Conservation (phyloP, 176 grass and related monocot species). For the Aegilops speltoides region DNA sequence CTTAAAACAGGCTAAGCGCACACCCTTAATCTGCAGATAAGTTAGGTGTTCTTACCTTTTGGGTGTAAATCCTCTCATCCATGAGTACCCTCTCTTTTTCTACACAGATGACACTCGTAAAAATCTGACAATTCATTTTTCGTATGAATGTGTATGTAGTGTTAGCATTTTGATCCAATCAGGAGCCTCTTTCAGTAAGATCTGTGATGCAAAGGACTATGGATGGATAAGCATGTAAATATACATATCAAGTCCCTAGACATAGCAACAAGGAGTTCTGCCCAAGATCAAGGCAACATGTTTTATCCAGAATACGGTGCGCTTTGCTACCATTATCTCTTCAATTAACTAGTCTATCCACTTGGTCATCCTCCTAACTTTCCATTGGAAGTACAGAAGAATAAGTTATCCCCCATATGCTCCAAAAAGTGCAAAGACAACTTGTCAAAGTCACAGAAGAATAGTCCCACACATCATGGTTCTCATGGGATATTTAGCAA, state of each 20-base stretch:
- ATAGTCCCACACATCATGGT: background rate
- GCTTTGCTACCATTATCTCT: constrained; percentile 2
- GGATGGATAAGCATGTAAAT: background rate
- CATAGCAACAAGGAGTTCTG: background rate
- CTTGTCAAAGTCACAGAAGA: constrained; percentile 10
- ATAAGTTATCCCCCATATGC: background rate
- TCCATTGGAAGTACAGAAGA: constrained; percentile 21
- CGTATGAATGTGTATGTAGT: background rate
- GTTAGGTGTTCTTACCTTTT: background rate
- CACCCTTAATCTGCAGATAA: background rate
- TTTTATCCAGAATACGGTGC: background rate
- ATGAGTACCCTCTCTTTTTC: background rate
- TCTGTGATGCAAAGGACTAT: background rate
- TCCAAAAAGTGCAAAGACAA: background rate
- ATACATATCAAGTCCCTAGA: background rate
- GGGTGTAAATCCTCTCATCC: background rate
- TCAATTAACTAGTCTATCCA: constrained; percentile 3
- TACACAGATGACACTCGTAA: background rate
- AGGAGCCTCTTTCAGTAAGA: background rate
- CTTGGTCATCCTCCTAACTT: background rate
- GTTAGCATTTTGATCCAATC: background rate
- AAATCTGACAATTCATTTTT: background rate
- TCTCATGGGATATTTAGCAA: background rate
- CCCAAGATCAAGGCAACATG: background rate
- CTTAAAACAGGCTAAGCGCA: background rate